Percentiles rank a stretch among this genome's conserved stretches.
These are phyloP conservation scores for Maudiozyma barnettii DNA, from an alignment of 805 yeast genomes.

Conservation along the genomic window DNA sequence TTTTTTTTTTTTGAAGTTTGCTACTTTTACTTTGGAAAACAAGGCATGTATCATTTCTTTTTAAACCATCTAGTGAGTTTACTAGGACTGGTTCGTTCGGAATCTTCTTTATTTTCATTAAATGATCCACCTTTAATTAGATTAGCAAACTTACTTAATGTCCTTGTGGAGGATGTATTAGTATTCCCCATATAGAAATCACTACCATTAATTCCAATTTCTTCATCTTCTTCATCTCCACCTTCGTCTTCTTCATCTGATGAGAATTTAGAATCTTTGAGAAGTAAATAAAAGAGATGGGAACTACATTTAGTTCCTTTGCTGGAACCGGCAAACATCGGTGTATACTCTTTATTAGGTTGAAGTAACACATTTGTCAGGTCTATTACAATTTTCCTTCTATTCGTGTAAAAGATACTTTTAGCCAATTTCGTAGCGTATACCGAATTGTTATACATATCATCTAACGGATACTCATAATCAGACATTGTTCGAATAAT, in stretches of 20 bases:
- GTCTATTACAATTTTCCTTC: not conserved
- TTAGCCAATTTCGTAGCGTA: slow-evolving; percentile 10
- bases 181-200: not conserved
- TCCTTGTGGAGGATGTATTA: not conserved
- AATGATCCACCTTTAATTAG: not conserved
- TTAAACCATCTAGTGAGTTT: slow-evolving; percentile 6
- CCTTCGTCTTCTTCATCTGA: not conserved
- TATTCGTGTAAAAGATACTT: not conserved
- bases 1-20: not conserved
- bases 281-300: no score
- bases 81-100: not conserved
- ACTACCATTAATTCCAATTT: not conserved
- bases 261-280: no score
- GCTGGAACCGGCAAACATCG: no score
- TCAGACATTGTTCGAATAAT: slow-evolving; percentile 18
- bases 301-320: no score
- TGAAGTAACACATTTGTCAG: not conserved
- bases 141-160: not conserved
- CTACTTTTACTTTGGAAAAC: not conserved
- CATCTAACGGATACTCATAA: slow-evolving; percentile 20
- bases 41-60: not conserved
- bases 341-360: no score
- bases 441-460: slow-evolving; percentile 9
- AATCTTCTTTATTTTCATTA: not conserved
- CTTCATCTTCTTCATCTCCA: not conserved